Percentiles rank a stretch among this genome's conserved stretches.
Evolutionary conservation across 148 eudicot species (phyloP).

Genomic region (Amaranthus palmeri): DNA sequence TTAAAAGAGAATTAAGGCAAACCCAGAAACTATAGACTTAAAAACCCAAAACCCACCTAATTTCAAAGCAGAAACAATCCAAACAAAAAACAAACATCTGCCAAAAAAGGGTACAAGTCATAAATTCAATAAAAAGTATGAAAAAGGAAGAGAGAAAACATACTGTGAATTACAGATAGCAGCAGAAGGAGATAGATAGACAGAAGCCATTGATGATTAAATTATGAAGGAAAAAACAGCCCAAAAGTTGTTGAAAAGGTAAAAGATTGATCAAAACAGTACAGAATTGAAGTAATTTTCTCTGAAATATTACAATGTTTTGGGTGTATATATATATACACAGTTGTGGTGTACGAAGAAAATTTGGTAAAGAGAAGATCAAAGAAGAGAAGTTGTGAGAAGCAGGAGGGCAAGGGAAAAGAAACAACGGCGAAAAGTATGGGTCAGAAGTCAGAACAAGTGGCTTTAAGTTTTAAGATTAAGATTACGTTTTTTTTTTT

Average conservation of each 20-base stretch:
- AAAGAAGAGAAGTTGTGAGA: not conserved
- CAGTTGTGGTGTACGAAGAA: not conserved
- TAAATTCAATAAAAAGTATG: not conserved
- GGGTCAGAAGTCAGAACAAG: conserved; percentile 2
- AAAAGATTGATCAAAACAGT: not conserved
- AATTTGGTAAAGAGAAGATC: not conserved
- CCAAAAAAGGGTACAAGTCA: not conserved
- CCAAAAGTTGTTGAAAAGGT: not conserved
- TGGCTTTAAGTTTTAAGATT: not conserved
- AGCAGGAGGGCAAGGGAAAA: not conserved
- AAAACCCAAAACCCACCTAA: conserved; percentile 1
- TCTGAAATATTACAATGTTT: not conserved
- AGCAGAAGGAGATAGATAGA: conserved; percentile 44
- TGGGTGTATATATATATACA: not conserved
- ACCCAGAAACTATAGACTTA: conserved; percentile 1
- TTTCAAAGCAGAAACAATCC: not conserved
- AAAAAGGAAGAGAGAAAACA: not conserved
- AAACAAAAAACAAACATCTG: too few relatives aligned
- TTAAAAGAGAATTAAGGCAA: not conserved
- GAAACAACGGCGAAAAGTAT: conserved; percentile 5
- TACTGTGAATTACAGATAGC: conserved; percentile 47
- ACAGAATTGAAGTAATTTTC: not conserved
- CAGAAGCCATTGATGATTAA: conserved; percentile 56
- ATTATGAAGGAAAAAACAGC: not conserved
- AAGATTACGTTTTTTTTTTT: too few relatives aligned